Base-by-base conservation (phyloP, 768 basidiomycete species). In the Suillus alpinus region DNA sequence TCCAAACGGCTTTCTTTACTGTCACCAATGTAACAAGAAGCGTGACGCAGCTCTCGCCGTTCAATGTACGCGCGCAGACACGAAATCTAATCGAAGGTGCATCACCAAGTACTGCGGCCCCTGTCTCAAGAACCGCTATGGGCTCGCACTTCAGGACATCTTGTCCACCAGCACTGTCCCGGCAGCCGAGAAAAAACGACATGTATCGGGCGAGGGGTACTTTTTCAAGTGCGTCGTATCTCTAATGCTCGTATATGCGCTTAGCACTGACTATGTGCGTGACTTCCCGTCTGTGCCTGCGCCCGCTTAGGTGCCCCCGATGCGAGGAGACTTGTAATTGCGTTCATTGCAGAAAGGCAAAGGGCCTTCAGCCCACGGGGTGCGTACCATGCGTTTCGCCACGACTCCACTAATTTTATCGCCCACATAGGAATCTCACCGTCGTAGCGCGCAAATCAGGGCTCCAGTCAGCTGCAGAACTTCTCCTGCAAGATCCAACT, bases 21-120 rank as follows among this genome's bases (percentile, higher is more conserved):
- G 91, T 64, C 91, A 91, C 69, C 89, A 91, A 67, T 91, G 91
- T 72, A 79, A 78, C 63, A 81, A 80, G 68, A 88, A 86, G 65
- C 83, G 84, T 56, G 84, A 84, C 64, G 68, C 23, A 26, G 6
- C 51, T 80, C 79, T 62, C n/a, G 62, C 66, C 34, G 26, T 80
- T 23, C 77, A 70, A 13, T 81, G 80, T 60, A 81, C 81, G 2
- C 61, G 66, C 2, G 69, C 69, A 58, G 66, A 63, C 59, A 55
- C 59, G 66, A 71, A 70, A 61, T 71, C 74, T 64, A 39, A 66
- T 51, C 76, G 76, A 59, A 77, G 78, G 29, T 91, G 89, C 71
- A 75, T 69, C 36, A 74, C 76, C 58, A 86, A 85, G 68, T 89
- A 85, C 64, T 92, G 90, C 75, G 80, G 77, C 50, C 61, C 76